Base-by-base conservation (phyloP, 2,329 filamentous ascomycete species). In the Xylariaceae sp. region DNA sequence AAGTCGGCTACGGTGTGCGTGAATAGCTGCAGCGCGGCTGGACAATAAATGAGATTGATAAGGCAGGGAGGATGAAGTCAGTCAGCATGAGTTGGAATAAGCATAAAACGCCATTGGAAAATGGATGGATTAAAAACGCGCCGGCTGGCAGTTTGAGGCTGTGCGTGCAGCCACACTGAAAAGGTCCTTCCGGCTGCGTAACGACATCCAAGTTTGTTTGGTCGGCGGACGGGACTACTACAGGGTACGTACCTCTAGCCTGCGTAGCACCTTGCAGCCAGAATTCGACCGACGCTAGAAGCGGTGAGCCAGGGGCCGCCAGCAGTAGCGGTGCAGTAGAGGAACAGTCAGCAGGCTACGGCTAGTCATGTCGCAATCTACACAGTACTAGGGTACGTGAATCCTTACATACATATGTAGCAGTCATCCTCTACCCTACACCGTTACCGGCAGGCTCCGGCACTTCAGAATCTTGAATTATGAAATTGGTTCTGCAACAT, bases 131-230 rank as follows among this genome's bases (percentile, higher is more conserved):
- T 24, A 40, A 27, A 21, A 10, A 13, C 11, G 20, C 33, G 32
- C 45, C 50, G 54, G 55, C 51, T 51, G 55, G 55, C 52, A 52
- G 50, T 47, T 55, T 15, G 37, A 58, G 55, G 55, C 55, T 58
- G 48, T 58, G 52, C 40, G 21, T 8, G 16, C 15, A 27, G 23
- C 47, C 44, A 52, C 37, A 39, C 44, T 37, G n/a, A 26, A 16
- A 10, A 18, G 13, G 15, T 13, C 40, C 51, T 32, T 36, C 39
- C 6, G 26, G 16, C 33, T 37, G 43, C 42, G 32, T 44, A 18
- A 26, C 15, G 6, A 42, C 29, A 27, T 27, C 9, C 24, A 27
- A 9, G 6, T 27, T 27, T 5, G 13, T 39, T 15, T 30, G n/a
- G n/a, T 50, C 45, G 36, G 15, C 45, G 39, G 24, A n/a, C 27